Evolutionary conservation across 306 rosid genomes (phyloP), one percentile per base, ranked within the genome.

Genomic region (Quercus engelmannii): DNA sequence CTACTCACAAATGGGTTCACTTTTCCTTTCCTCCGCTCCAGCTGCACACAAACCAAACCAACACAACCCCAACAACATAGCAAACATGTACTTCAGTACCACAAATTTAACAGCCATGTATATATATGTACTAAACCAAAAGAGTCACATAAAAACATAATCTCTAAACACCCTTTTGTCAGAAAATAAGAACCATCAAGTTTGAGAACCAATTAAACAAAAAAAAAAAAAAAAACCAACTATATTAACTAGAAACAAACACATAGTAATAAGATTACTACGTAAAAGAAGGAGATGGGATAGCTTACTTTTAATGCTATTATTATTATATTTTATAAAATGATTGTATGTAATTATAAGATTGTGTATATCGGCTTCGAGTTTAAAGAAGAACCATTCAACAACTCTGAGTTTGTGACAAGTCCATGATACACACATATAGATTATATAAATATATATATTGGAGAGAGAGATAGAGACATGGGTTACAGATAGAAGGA

Each of bases 11-110:
- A 67, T 52, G 88, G 88, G 65, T 75, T 91, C 83, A 76, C 88
- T 85, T 84, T 85, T 84, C 69, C 88, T 76, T 77, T 87, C 20
- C 80, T 86, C 86, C 83, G 74, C 81, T 85, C 89, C 87, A 83
- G 81, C 87, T 86, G 70, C 84, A 78, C 57, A 70, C 71, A 67
- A 70, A 23, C 51, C 26, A 78, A 88, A 71, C 77, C 82, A 12
- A 76, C 19, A 51, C 71, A 82, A 14, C 10, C 62, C 67, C 18
- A 82, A 55, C 43, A 71, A 78, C 49, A 79, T 78, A 61, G 57
- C 11, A 20, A 79, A 73, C 21, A 35, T 35, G 55, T 28, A 28
- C 20, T 61, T 20, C 64, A 58, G 13, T 20, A 11, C n/a, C 30
- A 17, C 64, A 70, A 25, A n/a, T n/a, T n/a, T n/a, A n/a, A 76